Evolutionary conservation across 2,329 filamentous ascomycete species (phyloP).

Genomic region (Mollisiaceae sp.): DNA sequence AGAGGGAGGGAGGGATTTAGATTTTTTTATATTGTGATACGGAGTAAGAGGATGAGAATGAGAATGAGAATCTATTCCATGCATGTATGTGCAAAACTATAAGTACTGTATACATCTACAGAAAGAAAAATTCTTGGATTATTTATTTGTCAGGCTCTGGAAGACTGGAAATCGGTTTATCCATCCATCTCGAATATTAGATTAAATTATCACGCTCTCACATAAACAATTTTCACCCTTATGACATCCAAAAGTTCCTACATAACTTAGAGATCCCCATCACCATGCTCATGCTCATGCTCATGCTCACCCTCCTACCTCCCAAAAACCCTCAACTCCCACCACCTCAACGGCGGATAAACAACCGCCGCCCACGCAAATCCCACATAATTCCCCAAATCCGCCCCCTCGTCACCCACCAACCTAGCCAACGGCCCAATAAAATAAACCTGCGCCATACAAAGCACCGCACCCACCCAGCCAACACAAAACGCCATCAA

Average conservation of each 20-base stretch:
- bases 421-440: slow-evolving; percentile 61
- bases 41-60: no score
- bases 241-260: background rate
- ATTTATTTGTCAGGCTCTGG: no score
- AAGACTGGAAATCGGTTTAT: no score
- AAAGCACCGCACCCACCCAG: slow-evolving; percentile 68
- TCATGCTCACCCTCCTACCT: slow-evolving; percentile 33
- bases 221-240: background rate
- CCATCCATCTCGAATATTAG: no score
- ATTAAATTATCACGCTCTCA: background rate
- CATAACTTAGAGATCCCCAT: background rate
- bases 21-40: no score
- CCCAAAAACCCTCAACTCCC: slow-evolving; percentile 43
- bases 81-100: no score
- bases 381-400: slow-evolving; percentile 51
- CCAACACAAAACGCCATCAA: slow-evolving; percentile 65
- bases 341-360: slow-evolving; percentile 50
- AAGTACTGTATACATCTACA: no score
- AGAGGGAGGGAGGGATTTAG: no score
- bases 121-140: no score
- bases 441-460: slow-evolving; percentile 74
- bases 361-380: slow-evolving; percentile 63
- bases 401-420: slow-evolving; percentile 52
- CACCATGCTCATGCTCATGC: no score
- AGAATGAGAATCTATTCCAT: no score